Evolutionary conservation across 768 basidiomycete genomes (phyloP).

Genomic region (Fibroporia radiculosa): DNA sequence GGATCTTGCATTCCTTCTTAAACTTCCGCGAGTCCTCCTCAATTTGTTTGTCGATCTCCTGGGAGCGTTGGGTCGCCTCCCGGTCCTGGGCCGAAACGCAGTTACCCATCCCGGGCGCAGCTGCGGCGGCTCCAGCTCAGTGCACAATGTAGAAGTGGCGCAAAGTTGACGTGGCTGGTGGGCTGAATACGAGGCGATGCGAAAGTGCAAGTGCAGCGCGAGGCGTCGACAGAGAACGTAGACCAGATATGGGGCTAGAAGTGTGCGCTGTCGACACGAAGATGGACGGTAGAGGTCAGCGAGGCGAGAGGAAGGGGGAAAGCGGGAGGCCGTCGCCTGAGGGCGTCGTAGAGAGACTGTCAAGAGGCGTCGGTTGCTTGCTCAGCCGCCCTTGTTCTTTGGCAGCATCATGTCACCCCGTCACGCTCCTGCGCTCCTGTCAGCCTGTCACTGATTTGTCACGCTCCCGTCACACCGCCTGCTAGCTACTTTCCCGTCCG

Average conservation of each 20-base stretch:
- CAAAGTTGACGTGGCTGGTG: too few species aligned
- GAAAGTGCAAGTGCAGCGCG: too few species aligned
- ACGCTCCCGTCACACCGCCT: neutral
- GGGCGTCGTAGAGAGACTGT: neutral
- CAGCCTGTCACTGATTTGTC: neutral
- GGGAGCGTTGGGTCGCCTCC: slow-evolving; percentile 53
- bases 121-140: neutral
- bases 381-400: slow-evolving; percentile 6
- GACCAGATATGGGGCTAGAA: too few species aligned
- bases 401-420: neutral
- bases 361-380: neutral
- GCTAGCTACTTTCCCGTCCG: neutral
- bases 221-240: too few species aligned
- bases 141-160: too few species aligned
- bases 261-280: neutral
- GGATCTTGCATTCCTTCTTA: slow-evolving; percentile 86
- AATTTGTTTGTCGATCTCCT: slow-evolving; percentile 73
- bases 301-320: neutral
- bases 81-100: slow-evolving; percentile 55
- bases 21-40: slow-evolving; percentile 81
- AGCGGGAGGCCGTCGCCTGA: neutral
- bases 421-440: neutral
- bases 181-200: too few species aligned
- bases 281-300: neutral
- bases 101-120: slow-evolving; percentile 45